Conservation (phyloP, 2,329 filamentous ascomycete genomes). For the Aureobasidium mangrovei region DNA sequence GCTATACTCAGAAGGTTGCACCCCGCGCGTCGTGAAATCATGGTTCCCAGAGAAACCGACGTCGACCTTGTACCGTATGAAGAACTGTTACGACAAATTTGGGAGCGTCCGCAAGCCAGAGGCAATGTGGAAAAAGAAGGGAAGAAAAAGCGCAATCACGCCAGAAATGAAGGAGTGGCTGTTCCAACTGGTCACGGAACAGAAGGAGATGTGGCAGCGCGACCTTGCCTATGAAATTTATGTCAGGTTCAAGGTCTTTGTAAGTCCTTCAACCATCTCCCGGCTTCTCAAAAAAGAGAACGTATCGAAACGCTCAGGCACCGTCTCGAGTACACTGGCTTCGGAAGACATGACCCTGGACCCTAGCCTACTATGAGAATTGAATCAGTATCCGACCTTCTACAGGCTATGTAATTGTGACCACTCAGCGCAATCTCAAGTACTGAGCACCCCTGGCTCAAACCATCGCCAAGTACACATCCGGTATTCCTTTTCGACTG, state of each 20-base stretch:
- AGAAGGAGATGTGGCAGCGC: constrained; percentile 8
- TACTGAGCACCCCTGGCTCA: too few relatives aligned
- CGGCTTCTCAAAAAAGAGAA: constrained; percentile 5
- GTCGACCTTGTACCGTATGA: constrained; percentile 4
- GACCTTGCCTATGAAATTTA: constrained; percentile 4
- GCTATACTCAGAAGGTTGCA: background rate
- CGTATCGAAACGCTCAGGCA: background rate
- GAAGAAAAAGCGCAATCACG: background rate
- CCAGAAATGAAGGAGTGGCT: constrained; percentile 4
- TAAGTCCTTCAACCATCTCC: constrained; percentile 1
- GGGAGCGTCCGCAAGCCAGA: constrained; percentile 3
- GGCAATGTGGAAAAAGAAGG: background rate
- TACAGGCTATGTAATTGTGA: too few relatives aligned
- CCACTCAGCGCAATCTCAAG: too few relatives aligned
- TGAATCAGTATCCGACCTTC: too few relatives aligned
- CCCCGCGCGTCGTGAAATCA: background rate
- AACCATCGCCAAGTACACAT: too few relatives aligned
- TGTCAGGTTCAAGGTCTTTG: constrained; percentile 3
- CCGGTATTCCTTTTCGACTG: too few relatives aligned
- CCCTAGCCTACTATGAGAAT: background rate
- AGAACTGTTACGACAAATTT: background rate
- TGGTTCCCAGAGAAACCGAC: constrained; percentile 4
- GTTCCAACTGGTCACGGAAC: background rate
- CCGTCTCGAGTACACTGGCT: background rate
- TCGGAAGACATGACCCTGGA: constrained; percentile 1